Base-by-base conservation (phyloP, 2,329 filamentous ascomycete species). In the Mycosphaerella sp. region DNA sequence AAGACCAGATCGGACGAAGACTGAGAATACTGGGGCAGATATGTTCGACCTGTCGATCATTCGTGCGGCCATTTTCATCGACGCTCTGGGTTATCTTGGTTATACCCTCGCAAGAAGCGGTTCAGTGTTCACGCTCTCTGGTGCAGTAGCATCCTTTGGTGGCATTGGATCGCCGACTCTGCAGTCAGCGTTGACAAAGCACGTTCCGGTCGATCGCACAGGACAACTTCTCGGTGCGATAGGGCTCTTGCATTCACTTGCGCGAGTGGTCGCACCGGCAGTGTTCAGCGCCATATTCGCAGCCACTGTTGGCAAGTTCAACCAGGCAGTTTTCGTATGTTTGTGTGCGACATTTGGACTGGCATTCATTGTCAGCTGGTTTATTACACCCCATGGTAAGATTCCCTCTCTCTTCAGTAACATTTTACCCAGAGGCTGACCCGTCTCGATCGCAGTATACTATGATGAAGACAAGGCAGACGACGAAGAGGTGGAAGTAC, bases 191-290 rank as follows among this genome's bases (percentile, higher is more conserved):
- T 73, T 96, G 44, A 96, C 89, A 16, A 97, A 96, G 66, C 93
- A 97, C 67, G 85, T 97, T 0, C 88, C 90, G 0, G 76, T 82
- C 0, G 86, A 93, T 57, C 80, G 80, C 41, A 85, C 93, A 0
- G 93, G 93, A 0, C 84, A 93, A 66, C 74, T 97, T n/a, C 78
- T 98, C 0, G 93, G 93, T 17, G 90, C 89, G 1, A 85, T 85
- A 13, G 93, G 91, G 0, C 74, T 97, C 55, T 71, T 97, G 52
- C 91, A 97, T 69, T 86, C 89, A 1, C 71, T 95, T 32, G 81
- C 87, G 2, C 77, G 89, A 55, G 82, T 97, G 2, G 67, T 95
- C 10, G 84, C 86, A 0, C 93, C 93, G 0, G 78, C 88, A 0
- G 65, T 91, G 1, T 95, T 96, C 70, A 95, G 93, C 63, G 79